phyloP scores from a whole-genome alignment of 2,329 filamentous ascomycete genomes.

The Venturia effusa region DNA sequence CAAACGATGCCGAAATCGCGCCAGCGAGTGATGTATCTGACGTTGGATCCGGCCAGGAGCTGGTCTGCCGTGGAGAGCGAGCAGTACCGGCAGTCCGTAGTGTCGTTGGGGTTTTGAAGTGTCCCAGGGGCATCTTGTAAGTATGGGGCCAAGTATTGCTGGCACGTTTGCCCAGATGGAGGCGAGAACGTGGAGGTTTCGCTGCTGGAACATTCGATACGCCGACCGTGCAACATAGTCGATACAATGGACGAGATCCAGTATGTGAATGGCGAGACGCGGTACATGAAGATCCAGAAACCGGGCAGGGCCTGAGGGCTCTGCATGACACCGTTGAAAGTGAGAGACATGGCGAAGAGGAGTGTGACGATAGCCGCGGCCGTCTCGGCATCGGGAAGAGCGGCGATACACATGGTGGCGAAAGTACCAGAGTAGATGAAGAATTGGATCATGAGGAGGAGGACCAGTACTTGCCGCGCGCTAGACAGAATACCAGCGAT shows the following conservation, averaged over 20 bases:
- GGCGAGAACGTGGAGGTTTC: slow-evolving; percentile 34
- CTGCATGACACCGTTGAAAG: slow-evolving; percentile 53
- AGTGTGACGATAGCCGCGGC: slow-evolving; percentile 53
- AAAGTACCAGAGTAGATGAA: slow-evolving; percentile 64
- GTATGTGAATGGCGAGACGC: slow-evolving; percentile 56
- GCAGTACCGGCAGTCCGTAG: slow-evolving; percentile 40
- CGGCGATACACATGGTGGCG: slow-evolving; percentile 62
- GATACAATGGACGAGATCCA: slow-evolving; percentile 34
- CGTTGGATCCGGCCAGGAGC: slow-evolving; percentile 32
- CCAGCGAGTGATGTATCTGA: slow-evolving; percentile 44
- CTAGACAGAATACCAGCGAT: slow-evolving; percentile 29
- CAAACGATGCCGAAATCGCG: slow-evolving; percentile 62
- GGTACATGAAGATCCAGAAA: slow-evolving; percentile 74
- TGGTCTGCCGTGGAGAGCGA: slow-evolving; percentile 33
- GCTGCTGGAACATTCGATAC: slow-evolving; percentile 35
- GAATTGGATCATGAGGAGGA: slow-evolving; percentile 54
- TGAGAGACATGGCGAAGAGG: slow-evolving; percentile 46
- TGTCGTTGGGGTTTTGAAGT: slow-evolving; percentile 34
- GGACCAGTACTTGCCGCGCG: slow-evolving; percentile 52
- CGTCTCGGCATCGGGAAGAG: slow-evolving; percentile 57
- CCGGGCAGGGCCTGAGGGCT: slow-evolving; percentile 47
- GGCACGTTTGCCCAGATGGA: slow-evolving; percentile 30
- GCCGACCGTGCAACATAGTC: slow-evolving; percentile 31
- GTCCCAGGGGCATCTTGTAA: slow-evolving; percentile 28
- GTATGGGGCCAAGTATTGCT: slow-evolving; percentile 34